Base-by-base conservation (phyloP, 2,329 filamentous ascomycete genomes). In the Aschersonia sp. region DNA sequence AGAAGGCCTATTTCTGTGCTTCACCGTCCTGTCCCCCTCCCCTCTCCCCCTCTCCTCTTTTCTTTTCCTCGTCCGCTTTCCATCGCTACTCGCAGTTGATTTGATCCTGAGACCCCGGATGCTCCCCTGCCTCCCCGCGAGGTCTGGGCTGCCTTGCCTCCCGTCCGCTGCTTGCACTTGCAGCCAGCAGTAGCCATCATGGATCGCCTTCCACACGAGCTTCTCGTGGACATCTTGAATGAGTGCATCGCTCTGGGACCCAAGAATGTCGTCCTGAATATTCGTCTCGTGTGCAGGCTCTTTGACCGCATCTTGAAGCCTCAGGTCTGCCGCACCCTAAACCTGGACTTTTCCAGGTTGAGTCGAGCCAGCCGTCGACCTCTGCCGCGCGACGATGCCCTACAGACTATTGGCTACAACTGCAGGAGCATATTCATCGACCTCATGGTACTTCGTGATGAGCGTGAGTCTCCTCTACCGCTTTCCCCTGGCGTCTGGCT, bases 401-500 rank as follows among this genome's bases (percentile, higher is more conserved):
- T 75, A n/a, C 62, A 66, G 51, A 67, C 65, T 2, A 63, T 73
- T 45, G 71, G 69, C 2, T 62, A 65, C 32, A 60, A 70, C n/a
- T 72, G 70, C 62, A 67, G 67, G 52, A 67, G 69, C 32, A 54
- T 76, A 5, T 72, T 70, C 49, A 62, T 76, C 44, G 72, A 76
- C 54, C 58, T 76, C 56, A 74, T 72, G 69, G 64, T 74, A 12
- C 57, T 76, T 39, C 66, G 72, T 52, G 72, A 76, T 54, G 70
- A 74, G 47, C 55, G 72, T 74, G 59, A 52, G 66, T 52, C 39
- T 6, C 8, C 8, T 10, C 22, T n/a, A 9, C 9, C 45, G 35
- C 35, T 8, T 12, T 37, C 12, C 2, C 32, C 29, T 14, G 32
- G 11, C 9, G 39, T 37, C 14, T 32, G 9, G 5, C 22, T 22